Base-by-base conservation (phyloP, 2,329 filamentous ascomycete genomes). In the Colletotrichum cereale region DNA sequence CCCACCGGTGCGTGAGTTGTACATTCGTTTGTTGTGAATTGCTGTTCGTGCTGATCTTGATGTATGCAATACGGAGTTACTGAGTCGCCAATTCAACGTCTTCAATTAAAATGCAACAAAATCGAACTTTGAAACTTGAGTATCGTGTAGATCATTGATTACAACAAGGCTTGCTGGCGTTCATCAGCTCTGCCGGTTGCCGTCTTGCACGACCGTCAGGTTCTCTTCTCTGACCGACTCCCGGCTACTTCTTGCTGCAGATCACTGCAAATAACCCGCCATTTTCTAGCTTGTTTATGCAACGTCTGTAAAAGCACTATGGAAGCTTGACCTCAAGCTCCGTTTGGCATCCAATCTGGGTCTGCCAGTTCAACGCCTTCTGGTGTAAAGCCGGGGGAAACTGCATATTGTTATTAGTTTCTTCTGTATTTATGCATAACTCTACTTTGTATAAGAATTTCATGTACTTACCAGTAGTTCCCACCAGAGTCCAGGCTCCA, bases 401-500 rank as follows among this genome's bases (percentile, higher is more conserved):
- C 66, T 68, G 12, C 1, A 18, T 21, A 21, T 4, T 0, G 21
- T n/a, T 2, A 31, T 36, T n/a, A 50, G 29, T 18, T 24, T 42
- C 29, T 56, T 38, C 10, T 11, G 24, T n/a, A n/a, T n/a, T 8
- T 8, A 26, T 18, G 14, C 1, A 24, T 2, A 48, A 2, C n/a
- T n/a, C n/a, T n/a, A n/a, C n/a, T n/a, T n/a, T n/a, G n/a, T n/a
- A n/a, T 18, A 48, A 18, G 5, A 5, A 26, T 38, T 0, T 2
- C 4, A 14, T 16, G 2, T 24, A 18, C 64, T 60, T 44, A 75
- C 75, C 74, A 14, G 75, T 76, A 3, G 76, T 75, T 24, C 83
- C 86, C 1, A 87, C 84, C 21, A 88, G 78, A 5, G 85, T 86
- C 85, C 85, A 88, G 4, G 81, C 76, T 1, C 86, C 86, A 42